Evolutionary conservation across 805 yeast species (phyloP).

Genomic region (Cyberlindnera euphorbiiphila): DNA sequence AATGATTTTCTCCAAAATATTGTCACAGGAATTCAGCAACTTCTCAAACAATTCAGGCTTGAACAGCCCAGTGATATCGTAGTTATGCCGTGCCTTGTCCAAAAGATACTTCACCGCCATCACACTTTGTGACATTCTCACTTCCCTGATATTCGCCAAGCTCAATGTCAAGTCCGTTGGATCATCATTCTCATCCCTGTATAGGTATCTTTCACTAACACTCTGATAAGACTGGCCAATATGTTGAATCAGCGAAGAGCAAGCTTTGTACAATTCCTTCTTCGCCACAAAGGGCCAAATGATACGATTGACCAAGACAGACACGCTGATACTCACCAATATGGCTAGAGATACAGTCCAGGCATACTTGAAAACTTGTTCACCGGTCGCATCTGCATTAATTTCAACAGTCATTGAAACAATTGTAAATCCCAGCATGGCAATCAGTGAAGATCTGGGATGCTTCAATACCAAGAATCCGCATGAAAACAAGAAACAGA

Average conservation of each 20-base stretch:
- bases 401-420: constrained; percentile 32
- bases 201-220: constrained; percentile 44
- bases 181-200: constrained; percentile 43
- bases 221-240: constrained; percentile 44
- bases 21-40: constrained; percentile 36
- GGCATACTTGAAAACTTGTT: constrained; percentile 33
- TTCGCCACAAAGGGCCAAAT: constrained; percentile 47
- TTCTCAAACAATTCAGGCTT: constrained; percentile 31
- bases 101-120: constrained; percentile 37
- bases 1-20: constrained; percentile 38
- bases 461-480: constrained; percentile 35
- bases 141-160: constrained; percentile 44
- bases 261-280: constrained; percentile 36
- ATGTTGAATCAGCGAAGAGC: constrained; percentile 38
- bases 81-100: constrained; percentile 34
- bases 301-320: constrained; percentile 40
- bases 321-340: constrained; percentile 35
- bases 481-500: constrained; percentile 32
- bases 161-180: constrained; percentile 43
- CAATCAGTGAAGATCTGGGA: constrained; percentile 41
- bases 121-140: constrained; percentile 42
- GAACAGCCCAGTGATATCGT: constrained; percentile 34
- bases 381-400: constrained; percentile 18
- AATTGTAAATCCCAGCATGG: constrained; percentile 38
- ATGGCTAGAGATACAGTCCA: constrained; percentile 40